Evolutionary conservation across 2,329 filamentous ascomycete genomes (phyloP), one percentile per base, ranked within the genome.

Genomic region (Tympanopsis confertula): DNA sequence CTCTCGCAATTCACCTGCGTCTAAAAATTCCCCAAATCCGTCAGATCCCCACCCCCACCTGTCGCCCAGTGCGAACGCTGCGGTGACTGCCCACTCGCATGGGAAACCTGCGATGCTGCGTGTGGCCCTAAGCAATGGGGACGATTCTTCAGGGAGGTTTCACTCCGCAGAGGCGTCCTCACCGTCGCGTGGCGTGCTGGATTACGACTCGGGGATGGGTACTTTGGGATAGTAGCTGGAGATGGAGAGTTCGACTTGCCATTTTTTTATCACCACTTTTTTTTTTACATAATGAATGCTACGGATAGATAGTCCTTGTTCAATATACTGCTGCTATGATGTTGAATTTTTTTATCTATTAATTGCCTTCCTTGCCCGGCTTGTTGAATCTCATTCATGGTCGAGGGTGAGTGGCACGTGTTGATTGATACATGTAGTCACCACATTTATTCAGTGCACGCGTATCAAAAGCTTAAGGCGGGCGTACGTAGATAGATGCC

Each of bases 161-260:
- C 71, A 81, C 76, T 78, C 73, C 77, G 75, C 76, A 81, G 72
- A 79, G 75, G 58, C 57, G 65, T 76, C 68, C 74, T 71, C 74
- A 73, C 75, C 76, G 72, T 78, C 69, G 68, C 67, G 67, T 80
- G 75, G 77, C 77, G 74, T 63, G 65, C 61, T 74, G 76, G 76
- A 81, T 69, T 58, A 78, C 76, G 73, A 68, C 67, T 64, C 7
- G 22, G 22, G 22, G 67, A 62, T 65, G 55, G 65, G 69, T 71
- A 71, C 58, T 61, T 69, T 78, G 74, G 68, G 65, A 61, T 65
- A 60, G 60, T 51, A 55, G 55, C 54, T 58, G 58, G 65, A 66
- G 71, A 71, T 72, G 65, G 71, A 65, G 62, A 63, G 55, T 62
- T 59, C 68, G 48, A 74, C 68, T 63, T 55, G 56, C 36, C 38